Base-by-base conservation (phyloP, 306 rosid genomes). In the Alnus rubra region DNA sequence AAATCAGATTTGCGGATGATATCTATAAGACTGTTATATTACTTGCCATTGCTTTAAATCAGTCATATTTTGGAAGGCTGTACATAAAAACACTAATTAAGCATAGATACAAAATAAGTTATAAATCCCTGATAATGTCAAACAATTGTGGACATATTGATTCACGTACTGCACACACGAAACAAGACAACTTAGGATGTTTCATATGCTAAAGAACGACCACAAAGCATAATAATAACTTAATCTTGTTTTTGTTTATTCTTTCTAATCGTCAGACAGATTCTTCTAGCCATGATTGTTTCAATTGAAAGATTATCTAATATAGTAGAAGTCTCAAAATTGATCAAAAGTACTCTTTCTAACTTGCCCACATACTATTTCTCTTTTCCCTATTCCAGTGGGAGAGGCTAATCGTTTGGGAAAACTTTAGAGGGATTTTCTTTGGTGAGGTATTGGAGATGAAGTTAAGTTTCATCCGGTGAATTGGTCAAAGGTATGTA, bases 151-250 rank as follows among this genome's bases (percentile, higher is more conserved):
- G 8, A 35, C 23, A 14, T 14, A 64, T 64, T 13, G n/a, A 15
- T 64, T 33, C 58, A 19, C 51, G 76, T 18, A 23, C 71, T 49
- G 65, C 45, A 60, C 23, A 19, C 70, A 69, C 44, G 6, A 37
- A 60, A 73, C 35, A 54, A 44, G 28, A 16, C 19, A 68, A 4
- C 42, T 42, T 33, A 13, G 56, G 54, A 71, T 28, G 74, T 65
- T 83, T 37, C 62, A 47, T 28, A n/a, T 49, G 69, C 63, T 7
- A 73, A 39, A 79, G 77, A 19, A 35, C 30, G 71, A 82, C 30
- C 52, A 62, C 47, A 72, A 37, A 30, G 44, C 52, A 23, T 75
- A 37, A 49, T 71, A 55, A 70, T 33, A 49, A 48, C 50, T 56
- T 76, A 14, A 18, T 67, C 71, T 58, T 53, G 77, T 39, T 67